Evolutionary conservation across 129 eudicot species (phyloP), one percentile per base, ranked within the genome.

Genomic region (Glebionis coronaria): DNA sequence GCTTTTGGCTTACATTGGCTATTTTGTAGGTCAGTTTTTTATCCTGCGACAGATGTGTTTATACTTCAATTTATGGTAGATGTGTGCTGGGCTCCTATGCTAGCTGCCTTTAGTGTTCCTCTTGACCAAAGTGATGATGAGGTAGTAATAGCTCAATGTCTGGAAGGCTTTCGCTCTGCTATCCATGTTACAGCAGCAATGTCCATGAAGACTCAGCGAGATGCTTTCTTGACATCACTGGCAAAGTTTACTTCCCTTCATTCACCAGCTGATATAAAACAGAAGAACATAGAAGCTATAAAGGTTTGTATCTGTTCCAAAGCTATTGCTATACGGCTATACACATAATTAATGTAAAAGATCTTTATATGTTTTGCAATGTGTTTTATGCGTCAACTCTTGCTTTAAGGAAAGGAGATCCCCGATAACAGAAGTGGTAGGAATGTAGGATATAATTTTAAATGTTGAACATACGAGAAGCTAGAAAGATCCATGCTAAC

Each of bases 31-130:
- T 89, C 99, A 81, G 85, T 90, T 75, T 89, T 80, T 82, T 94
- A 84, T 82, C 93, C 97, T 56, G 99, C 99, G 29, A 87, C 90
- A 67, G 97, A 94, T 76, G 97, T 81, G 47, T 83, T 86, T 74
- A 94, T 94, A 81, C 90, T 94, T 28, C 79, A 88, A 68, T 94
- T 89, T 80, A 94, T 94, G 99, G 74, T 94, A 25, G 99, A 94
- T 76, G 97, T 79, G 55, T 94, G 95, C 79, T 94, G 99, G 99
- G 99, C 99, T 75, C 99, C 99, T 11, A 94, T 94, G 99, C 73
- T 94, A 82, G 99, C 99, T 79, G 99, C 99, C 73, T 94, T 94
- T 72, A 94, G 99, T 78, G 99, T 94, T 68, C 97, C 99, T 35
- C 93, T 94, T 73, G 99, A 89, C 77, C 99, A 85, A 81, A 89